Base-by-base conservation (phyloP, 441 rosid species). In the Corymbia citriodora region DNA sequence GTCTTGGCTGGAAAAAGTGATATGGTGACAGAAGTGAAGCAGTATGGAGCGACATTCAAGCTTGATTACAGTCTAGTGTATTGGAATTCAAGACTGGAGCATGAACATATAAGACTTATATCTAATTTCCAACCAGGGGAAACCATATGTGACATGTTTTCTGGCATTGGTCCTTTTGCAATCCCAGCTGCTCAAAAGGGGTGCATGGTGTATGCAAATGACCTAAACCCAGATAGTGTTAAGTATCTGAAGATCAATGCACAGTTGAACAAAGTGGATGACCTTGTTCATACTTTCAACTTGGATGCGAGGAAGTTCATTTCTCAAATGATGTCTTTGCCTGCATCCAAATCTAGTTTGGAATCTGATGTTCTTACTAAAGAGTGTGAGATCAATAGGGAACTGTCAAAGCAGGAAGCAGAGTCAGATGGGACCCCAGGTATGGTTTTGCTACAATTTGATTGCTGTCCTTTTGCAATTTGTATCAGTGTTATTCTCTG, bases 51-150 rank as follows among this genome's bases (percentile, higher is more conserved):
- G 25, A 95, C 95, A 55, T 98, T 98, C 93, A 97, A 96, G 94
- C 97, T 98, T 87, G 99, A 98, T 91, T 96, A 96, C 90, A 91
- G 99, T 88, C 91, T 95, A 92, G 99, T 97, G 88, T 96, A 98
- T 90, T 97, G 99, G 99, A 98, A 98, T 91, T 98, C 99, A 83
- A 96, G 99, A 94, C 90, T 98, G 94, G 99, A 97, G 90, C 99
- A 97, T 91, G 99, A 98, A 90, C 99, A 98, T 92, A 94, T 94
- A 92, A 93, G 98, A 83, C 94, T 98, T 89, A 94, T 96, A 53
- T 95, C 99, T 89, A 94, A 92, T 88, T 98, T 98, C 91, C 93
- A 40, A 92, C 94, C 97, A 33, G 98, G 98, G 90, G 99, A 98
- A 91, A 95, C 93, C 29, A 95, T 98, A 61, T 98, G 98, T 95